phyloP scores from a whole-genome alignment of 306 rosid genomes.

The Sicyos baderoa region DNA sequence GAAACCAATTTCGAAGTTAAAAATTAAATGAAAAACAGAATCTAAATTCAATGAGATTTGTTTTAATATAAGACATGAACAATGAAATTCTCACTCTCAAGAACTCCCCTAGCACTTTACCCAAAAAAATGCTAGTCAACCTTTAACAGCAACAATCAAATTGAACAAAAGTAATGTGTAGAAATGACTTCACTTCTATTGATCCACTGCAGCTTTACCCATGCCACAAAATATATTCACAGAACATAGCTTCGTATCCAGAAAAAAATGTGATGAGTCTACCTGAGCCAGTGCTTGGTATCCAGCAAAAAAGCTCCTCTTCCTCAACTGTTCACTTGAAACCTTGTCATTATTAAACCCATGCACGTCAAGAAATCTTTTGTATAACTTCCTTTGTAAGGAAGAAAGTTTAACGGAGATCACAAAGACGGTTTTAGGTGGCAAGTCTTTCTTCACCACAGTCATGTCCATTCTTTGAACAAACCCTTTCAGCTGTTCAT shows the following conservation, averaged over 20 bases:
- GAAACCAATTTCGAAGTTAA: no score
- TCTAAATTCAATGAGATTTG: not conserved
- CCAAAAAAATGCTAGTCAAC: not conserved
- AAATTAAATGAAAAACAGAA: no score
- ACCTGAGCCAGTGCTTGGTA: constrained; percentile 98
- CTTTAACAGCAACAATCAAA: not conserved
- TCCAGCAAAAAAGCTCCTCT: constrained; percentile 89
- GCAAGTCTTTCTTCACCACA: constrained; percentile 88
- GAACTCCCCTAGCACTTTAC: not conserved
- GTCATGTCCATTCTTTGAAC: constrained; percentile 98
- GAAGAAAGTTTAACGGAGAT: constrained; percentile 90
- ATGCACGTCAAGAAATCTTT: constrained; percentile 86
- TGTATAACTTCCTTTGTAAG: constrained; percentile 76
- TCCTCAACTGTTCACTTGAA: constrained; percentile 51
- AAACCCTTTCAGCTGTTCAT: constrained; percentile 84
- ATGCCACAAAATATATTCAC: not conserved
- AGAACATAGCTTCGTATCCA: not conserved
- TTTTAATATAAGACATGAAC: not conserved
- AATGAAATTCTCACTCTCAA: not conserved
- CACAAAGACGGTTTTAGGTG: constrained; percentile 95
- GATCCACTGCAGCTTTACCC: not conserved
- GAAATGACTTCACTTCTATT: not conserved
- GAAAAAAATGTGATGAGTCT: constrained; percentile 10
- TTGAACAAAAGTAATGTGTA: not conserved
- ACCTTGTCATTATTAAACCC: constrained; percentile 58